These are phyloP conservation scores for Agrostemma githago DNA, from an alignment of 148 eudicot species.

Conservation along the genomic window DNA sequence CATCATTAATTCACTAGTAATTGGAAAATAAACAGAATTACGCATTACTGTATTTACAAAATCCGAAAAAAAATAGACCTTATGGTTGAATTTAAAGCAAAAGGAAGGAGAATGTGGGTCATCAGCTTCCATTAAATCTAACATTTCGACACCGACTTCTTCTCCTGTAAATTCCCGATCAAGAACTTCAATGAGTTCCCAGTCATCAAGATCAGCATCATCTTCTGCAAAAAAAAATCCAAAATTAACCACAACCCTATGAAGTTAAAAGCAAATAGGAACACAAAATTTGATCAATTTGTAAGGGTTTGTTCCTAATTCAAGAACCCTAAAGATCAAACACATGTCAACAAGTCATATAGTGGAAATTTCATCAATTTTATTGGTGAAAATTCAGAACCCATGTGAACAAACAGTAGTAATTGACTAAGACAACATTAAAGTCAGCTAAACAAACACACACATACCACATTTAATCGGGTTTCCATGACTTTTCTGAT, in stretches of 20 bases:
- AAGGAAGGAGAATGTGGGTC: neutral
- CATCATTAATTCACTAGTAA: neutral
- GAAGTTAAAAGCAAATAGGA: neutral
- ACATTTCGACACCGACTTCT: neutral
- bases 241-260: neutral
- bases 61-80: conserved; percentile 5
- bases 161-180: conserved; percentile 13
- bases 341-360: neutral
- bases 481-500: neutral
- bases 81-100: neutral
- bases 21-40: neutral
- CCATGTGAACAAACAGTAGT: too few relatives aligned
- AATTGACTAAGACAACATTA: too few relatives aligned
- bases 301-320: neutral
- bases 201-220: conserved; percentile 19
- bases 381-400: too few relatives aligned
- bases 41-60: neutral
- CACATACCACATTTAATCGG: neutral
- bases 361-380: neutral
- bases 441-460: neutral
- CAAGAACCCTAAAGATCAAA: neutral
- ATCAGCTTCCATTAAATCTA: neutral
- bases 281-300: neutral
- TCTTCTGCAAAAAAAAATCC: neutral
- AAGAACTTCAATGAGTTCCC: conserved; percentile 21